phyloP scores from a whole-genome alignment of 345 rosid genomes.

The Acer campestre region DNA sequence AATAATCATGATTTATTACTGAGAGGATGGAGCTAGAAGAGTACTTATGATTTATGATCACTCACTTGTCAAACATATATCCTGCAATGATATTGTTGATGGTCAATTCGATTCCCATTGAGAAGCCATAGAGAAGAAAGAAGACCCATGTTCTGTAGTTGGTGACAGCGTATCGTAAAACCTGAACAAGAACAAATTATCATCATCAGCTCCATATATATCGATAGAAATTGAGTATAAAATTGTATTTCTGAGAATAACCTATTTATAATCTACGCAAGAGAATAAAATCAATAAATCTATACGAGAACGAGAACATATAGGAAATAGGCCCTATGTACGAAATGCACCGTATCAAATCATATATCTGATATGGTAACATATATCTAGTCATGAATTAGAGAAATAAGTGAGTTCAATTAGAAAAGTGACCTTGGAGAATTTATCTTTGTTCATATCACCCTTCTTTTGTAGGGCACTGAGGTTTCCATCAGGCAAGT shows the following conservation, averaged over 20 bases:
- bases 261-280: no score
- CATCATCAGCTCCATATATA: neutral
- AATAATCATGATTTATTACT: no score
- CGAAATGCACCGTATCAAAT: no score
- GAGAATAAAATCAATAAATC: no score
- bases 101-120: constrained; percentile 86
- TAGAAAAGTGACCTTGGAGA: constrained; percentile 53
- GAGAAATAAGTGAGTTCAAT: no score
- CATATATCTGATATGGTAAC: no score
- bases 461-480: constrained; percentile 75
- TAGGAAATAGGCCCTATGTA: no score
- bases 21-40: neutral
- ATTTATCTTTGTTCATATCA: constrained; percentile 65
- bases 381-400: no score
- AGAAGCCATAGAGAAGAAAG: constrained; percentile 80
- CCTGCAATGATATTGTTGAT: constrained; percentile 78
- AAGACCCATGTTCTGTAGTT: constrained; percentile 93
- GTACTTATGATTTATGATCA: neutral
- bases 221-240: no score
- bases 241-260: no score
- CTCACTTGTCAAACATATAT: constrained; percentile 71
- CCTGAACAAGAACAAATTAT: constrained; percentile 38
- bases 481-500: constrained; percentile 88
- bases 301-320: no score
- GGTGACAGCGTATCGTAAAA: constrained; percentile 68